Base-by-base conservation (phyloP, 2,329 filamentous ascomycete genomes). In the Fusarium sp. region DNA sequence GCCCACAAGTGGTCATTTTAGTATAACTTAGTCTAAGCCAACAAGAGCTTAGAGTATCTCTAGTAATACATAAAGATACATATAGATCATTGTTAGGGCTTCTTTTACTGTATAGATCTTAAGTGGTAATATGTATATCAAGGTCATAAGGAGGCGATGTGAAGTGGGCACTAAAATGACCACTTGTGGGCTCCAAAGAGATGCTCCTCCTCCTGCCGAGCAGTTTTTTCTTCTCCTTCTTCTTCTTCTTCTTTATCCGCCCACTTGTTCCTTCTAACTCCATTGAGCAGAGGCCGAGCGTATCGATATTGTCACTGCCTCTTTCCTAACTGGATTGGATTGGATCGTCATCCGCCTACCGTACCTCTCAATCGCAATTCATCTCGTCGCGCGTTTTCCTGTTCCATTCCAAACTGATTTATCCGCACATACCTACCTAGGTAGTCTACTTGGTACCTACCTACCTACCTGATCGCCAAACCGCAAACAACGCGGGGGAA, bases 321-420 rank as follows among this genome's bases (percentile, higher is more conserved):
- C 20, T 44, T 12, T 32, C 22, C 41, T 20, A 61, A 34, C 27
- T 34, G 32, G 34, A 38, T n/a, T 63, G 48, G 40, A 54, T 65
- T 64, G 41, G 59, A 69, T 69, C 59, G 48, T 52, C 65, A 52
- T 65, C 27, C 47, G 24, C 52, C 51, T 63, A 24, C 24, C 6
- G 24, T 24, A 24, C 34, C 20, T 53, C 34, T n/a, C 49, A 53
- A 53, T 30, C 34, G 24, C 49, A 53, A 29, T 34, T 29, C 18
- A 49, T 43, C 51, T 44, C 32, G 48, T 66, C 49, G n/a, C 20
- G 63, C 41, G 48, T 40, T 34, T 34, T 44, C 43, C 43, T 43
- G 45, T 58, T 45, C 34, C 48, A 60, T 63, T 48, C 44, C 34
- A 57, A 40, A 45, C 20, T 41, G 38, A 41, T 32, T 56, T 20